Base-by-base conservation (phyloP, 768 basidiomycete species). In the Mycena epipterygia region DNA sequence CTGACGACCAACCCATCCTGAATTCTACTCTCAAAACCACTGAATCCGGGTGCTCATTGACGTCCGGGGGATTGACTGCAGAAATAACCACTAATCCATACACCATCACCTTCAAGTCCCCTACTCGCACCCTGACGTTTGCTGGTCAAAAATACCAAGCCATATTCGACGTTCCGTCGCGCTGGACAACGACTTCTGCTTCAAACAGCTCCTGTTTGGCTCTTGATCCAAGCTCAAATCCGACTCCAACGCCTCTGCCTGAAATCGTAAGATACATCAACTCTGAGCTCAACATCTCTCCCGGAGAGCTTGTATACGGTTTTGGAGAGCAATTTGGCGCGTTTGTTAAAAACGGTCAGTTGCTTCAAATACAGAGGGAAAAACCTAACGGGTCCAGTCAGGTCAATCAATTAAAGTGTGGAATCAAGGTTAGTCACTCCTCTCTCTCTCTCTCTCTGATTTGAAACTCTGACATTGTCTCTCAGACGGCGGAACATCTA, bases 281-380 rank as follows among this genome's bases (percentile, higher is more conserved):
- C 72, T 87, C 89, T 57, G 91, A 88, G 84, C 83, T 94, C 33
- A 89, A 88, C 67, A 79, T 91, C 9, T 88, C 89, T 29, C 91
- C 91, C 0, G 92, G 91, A 23, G 92, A 93, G 79, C 85, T 89
- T 48, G 84, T 94, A 25, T 93, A 93, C 75, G 92, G 92, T 5
- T 83, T 93, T 17, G 93, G 93, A 55, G 92, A 94, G 79, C 89
- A 92, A 64, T 93, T 94, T 76, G 89, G 90, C 3, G 84, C 91
- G 12, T 90, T 94, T 68, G 86, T 92, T 9, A 94, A 93, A 83
- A 93, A 93, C 72, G 92, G 92, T 87, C 79, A 67, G 86, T 74
- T n/a, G 60, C 73, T 48, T 49, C 12, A 21, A 17, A 1, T 30
- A 73, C 73, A 66, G 74, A 67, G 64, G 46, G 75, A 70, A 60